Percentiles rank a stretch among this genome's conserved stretches.
Evolutionary conservation across 352 stramenopile genomes (phyloP).

Genomic region (Phytophthora sp.): DNA sequence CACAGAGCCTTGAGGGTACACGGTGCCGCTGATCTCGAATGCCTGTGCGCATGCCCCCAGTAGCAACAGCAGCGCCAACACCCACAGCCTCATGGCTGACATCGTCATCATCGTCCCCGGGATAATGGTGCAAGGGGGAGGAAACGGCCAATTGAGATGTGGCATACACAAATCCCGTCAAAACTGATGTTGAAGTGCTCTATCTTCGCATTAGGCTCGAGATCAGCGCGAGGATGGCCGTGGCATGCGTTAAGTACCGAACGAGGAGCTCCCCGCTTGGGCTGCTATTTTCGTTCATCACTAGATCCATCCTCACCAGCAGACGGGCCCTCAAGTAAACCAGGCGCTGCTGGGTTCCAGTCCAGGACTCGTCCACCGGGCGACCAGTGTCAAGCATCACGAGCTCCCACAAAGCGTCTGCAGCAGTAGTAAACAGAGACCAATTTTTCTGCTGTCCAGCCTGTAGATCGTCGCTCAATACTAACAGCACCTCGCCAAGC

Average conservation of each 20-base stretch:
- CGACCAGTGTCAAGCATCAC: background rate
- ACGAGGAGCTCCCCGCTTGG: no score
- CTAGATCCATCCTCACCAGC: no score
- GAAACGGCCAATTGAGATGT: slow-evolving; percentile 15
- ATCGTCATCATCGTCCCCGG: slow-evolving; percentile 14
- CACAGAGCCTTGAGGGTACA: slow-evolving; percentile 53
- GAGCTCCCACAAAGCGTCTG: background rate
- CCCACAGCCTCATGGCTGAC: slow-evolving; percentile 37
- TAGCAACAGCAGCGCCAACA: slow-evolving; percentile 48
- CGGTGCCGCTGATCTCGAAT: slow-evolving; percentile 63
- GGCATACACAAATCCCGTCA: slow-evolving; percentile 11
- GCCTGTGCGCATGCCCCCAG: slow-evolving; percentile 40
- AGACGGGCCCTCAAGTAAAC: no score
- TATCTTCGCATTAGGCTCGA: background rate
- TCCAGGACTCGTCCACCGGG: no score
- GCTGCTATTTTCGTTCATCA: no score
- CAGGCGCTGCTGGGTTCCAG: background rate
- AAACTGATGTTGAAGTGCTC: slow-evolving; percentile 14
- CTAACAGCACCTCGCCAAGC: background rate
- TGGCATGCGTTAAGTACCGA: no score
- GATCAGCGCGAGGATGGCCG: no score
- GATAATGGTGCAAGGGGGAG: slow-evolving; percentile 15
- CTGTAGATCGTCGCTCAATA: slow-evolving; percentile 1
- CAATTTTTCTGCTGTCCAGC: background rate
- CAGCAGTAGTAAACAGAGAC: background rate